Base-by-base conservation (phyloP, 2,329 filamentous ascomycete species). In the Aspergillus brasiliensis region DNA sequence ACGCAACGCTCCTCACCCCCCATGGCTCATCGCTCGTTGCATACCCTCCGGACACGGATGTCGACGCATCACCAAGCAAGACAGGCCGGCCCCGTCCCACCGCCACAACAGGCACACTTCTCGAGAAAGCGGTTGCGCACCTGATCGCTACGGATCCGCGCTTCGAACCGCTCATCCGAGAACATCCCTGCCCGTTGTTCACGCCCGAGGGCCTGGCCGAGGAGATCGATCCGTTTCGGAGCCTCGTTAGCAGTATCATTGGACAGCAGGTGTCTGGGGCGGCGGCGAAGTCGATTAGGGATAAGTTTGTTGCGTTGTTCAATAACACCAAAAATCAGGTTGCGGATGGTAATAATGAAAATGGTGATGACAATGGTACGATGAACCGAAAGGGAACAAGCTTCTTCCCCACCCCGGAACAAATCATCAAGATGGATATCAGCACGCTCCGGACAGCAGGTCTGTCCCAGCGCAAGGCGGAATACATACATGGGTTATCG, bases 211-310 rank as follows among this genome's bases (percentile, higher is more conserved):
- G 92, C 0, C 79, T 98, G n/a, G 86, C 88, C 27, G 92, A 97
- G 75, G 83, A 86, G 64, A 86, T 97, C 61, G 92, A 98, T 76
- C 95, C 95, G 0, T 99, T 97, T 71, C 88, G 90, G 67, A 88
- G 86, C 59, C 83, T 99, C 34, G 84, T 86, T 40, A 93, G 89
- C 75, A 90, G 92, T 54, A 97, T 99, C 72, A 96, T 98, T 69
- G 92, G 91, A 56, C 95, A 98, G 78, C 95, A 99, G 79, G 94
- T 99, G 19, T 97, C 92, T 0, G 92, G 94, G 17, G 92, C 92
- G 5, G 95, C 95, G 0, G 95, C 95, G 11, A 89, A 86, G 60
- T 91, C 91, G 5, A 98, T 99, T 78, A 93, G 94, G 75, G 85
- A 84, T 52, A 94, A 91, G 65, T 97, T 97, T 73, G 79, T 96